Evolutionary conservation across 2,329 filamentous ascomycete species (phyloP).

Genomic region (Verticillium tricorpus): DNA sequence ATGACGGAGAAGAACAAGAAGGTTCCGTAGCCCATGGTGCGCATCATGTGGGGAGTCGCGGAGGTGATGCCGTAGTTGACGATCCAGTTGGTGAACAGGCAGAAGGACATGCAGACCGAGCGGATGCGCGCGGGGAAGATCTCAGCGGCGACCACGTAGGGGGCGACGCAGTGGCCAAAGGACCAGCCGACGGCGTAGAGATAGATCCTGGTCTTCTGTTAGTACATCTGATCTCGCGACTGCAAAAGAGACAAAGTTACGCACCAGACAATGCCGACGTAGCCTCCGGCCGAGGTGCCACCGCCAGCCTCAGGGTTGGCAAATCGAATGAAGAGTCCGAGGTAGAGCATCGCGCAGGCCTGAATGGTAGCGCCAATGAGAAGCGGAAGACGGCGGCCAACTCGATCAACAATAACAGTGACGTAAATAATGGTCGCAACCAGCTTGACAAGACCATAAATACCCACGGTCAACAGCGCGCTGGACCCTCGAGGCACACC

Average conservation of each 20-base stretch:
- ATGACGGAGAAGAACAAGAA: constrained; percentile 11
- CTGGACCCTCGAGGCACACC: constrained; percentile 25
- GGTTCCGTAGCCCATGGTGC: constrained; percentile 9
- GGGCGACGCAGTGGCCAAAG: constrained; percentile 16
- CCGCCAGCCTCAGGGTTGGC: constrained; percentile 21
- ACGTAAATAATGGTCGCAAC: constrained; percentile 18
- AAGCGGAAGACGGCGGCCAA: constrained; percentile 21
- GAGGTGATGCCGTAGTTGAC: constrained; percentile 24
- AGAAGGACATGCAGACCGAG: constrained; percentile 18
- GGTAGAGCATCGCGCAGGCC: constrained; percentile 20
- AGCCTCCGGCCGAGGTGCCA: constrained; percentile 31
- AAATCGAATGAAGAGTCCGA: constrained; percentile 28
- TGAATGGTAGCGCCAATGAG: constrained; percentile 18
- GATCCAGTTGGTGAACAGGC: constrained; percentile 23
- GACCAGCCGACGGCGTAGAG: constrained; percentile 24
- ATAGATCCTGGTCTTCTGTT: constrained; percentile 19
- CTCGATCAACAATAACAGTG: constrained; percentile 23
- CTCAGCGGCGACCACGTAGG: constrained; percentile 20
- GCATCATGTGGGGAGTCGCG: constrained; percentile 19
- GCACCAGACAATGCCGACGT: constrained; percentile 31
- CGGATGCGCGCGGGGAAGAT: constrained; percentile 25
- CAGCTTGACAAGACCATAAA: constrained; percentile 21
- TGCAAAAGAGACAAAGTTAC: not conserved
- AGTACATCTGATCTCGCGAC: not conserved
- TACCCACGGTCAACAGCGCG: constrained; percentile 30